A percentile compares a stretch with the other conserved stretches of the same genome.
Evolutionary conservation across 2,329 filamentous ascomycete genomes (phyloP).

Genomic region (Fusarium ambrosium): DNA sequence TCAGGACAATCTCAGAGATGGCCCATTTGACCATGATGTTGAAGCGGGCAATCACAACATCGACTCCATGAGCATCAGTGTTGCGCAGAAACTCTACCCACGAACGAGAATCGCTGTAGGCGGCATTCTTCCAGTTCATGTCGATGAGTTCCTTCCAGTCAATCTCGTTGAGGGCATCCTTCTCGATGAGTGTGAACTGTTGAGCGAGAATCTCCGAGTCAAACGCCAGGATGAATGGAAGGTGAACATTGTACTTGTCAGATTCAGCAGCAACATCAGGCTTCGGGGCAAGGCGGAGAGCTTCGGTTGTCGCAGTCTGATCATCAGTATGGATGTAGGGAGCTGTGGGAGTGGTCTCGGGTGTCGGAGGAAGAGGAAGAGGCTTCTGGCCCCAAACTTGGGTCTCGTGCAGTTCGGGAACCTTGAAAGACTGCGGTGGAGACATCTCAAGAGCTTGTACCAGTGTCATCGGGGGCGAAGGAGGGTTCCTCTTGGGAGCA

Average conservation of each 20-base stretch:
- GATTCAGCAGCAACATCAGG: conserved; percentile 47
- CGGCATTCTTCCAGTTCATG: conserved; percentile 82
- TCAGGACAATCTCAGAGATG: conserved; percentile 83
- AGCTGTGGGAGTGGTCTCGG: conserved; percentile 62
- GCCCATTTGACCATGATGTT: conserved; percentile 92
- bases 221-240: conserved; percentile 86
- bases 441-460: conserved; percentile 48
- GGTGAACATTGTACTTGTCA: conserved; percentile 67
- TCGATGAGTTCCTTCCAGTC: conserved; percentile 91
- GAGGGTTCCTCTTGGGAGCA: conserved; percentile 49
- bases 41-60: conserved; percentile 87
- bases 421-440: conserved; percentile 39
- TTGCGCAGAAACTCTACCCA: conserved; percentile 87
- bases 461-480: conserved; percentile 47
- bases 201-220: conserved; percentile 84
- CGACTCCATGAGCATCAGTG: conserved; percentile 79
- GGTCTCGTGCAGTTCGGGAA: conserved; percentile 44
- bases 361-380: conserved; percentile 55
- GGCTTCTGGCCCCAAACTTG: conserved; percentile 45
- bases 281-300: conserved; percentile 53
- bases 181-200: conserved; percentile 88
- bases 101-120: conserved; percentile 74
- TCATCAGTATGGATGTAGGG: conserved; percentile 51
- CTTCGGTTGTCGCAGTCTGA: conserved; percentile 52
- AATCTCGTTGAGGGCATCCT: conserved; percentile 87